A percentile compares a stretch with the other conserved stretches of the same genome.
Evolutionary conservation across 495 filamentous ascomycete genomes (phyloP).

Genomic region (Letharia columbiana): DNA sequence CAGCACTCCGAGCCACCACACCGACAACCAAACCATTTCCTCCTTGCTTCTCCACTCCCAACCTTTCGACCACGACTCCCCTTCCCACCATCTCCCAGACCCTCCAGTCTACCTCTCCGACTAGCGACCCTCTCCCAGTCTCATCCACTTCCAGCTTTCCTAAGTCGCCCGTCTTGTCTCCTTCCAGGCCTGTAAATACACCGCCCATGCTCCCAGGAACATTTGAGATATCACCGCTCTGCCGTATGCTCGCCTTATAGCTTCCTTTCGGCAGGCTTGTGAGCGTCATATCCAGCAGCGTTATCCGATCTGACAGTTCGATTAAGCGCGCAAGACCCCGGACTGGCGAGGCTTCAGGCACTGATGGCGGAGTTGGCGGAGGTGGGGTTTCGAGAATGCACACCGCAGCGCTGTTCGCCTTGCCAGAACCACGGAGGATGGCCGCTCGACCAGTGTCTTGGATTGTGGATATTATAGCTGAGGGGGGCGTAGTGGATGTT

Average conservation of each 20-base stretch:
- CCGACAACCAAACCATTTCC: slow-evolving; percentile 80
- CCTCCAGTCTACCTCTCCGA: slow-evolving; percentile 71
- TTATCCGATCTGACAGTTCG: slow-evolving; percentile 63
- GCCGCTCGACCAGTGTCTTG: slow-evolving; percentile 86
- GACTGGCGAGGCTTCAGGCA: slow-evolving; percentile 49
- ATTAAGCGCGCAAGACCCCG: slow-evolving; percentile 75
- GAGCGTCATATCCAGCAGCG: slow-evolving; percentile 79
- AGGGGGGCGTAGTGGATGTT: slow-evolving; percentile 62
- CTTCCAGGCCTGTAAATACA: slow-evolving; percentile 52
- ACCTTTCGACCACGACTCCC: slow-evolving; percentile 69
- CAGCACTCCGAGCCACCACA: slow-evolving; percentile 87
- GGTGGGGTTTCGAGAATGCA: slow-evolving; percentile 93
- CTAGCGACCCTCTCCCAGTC: slow-evolving; percentile 58
- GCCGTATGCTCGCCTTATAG: slow-evolving; percentile 75
- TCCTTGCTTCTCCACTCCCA: slow-evolving; percentile 36
- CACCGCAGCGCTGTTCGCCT: slow-evolving; percentile 79
- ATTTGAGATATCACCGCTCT: slow-evolving; percentile 80
- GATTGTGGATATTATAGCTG: slow-evolving; percentile 79
- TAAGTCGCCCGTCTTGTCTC: slow-evolving; percentile 55
- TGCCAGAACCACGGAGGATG: slow-evolving; percentile 82
- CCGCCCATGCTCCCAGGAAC: slow-evolving; percentile 74
- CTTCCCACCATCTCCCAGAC: slow-evolving; percentile 95
- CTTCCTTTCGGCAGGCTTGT: slow-evolving; percentile 73
- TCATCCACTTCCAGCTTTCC: slow-evolving; percentile 62
- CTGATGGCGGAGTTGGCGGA: slow-evolving; percentile 31